These are phyloP conservation scores for Silene latifolia DNA, from an alignment of 148 eudicot genomes.

Conservation along the genomic window DNA sequence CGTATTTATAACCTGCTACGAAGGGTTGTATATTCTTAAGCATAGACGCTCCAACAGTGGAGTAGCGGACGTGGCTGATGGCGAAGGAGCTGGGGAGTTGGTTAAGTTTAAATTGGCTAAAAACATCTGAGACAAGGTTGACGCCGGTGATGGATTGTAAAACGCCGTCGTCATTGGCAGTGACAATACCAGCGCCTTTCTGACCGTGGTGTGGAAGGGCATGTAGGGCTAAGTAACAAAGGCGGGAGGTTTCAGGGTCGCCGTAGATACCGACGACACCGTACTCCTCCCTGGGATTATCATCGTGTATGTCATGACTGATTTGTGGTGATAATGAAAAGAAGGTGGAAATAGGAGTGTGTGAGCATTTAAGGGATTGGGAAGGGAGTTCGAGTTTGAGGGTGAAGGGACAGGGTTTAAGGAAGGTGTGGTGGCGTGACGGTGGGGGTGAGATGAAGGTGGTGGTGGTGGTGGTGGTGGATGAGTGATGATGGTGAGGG, in stretches of 20 bases:
- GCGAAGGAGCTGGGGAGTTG: conserved; percentile 59
- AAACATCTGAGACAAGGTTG: conserved; percentile 52
- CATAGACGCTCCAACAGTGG: conserved; percentile 70
- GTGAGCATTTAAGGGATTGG: too few species aligned
- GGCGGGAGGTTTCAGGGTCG: conserved; percentile 30
- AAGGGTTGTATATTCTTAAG: conserved; percentile 83
- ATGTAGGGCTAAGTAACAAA: conserved; percentile 45
- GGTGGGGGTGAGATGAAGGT: too few species aligned
- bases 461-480: too few species aligned
- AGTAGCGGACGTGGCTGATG: conserved; percentile 80
- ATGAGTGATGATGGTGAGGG: too few species aligned
- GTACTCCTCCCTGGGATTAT: too few species aligned
- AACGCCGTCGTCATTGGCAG: conserved; percentile 39
- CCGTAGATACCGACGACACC: conserved; percentile 37
- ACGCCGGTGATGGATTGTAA: conserved; percentile 53
- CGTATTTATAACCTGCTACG: conserved; percentile 61
- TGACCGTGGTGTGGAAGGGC: conserved; percentile 82
- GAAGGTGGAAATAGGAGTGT: too few species aligned
- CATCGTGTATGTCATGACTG: conserved; percentile 1
- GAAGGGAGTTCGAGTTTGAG: too few species aligned
- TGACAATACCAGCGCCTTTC: conserved; percentile 74
- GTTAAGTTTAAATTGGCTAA: conserved; percentile 49
- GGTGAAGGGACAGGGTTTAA: too few species aligned
- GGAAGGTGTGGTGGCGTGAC: too few species aligned
- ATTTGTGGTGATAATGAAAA: too few species aligned